Evolutionary conservation across 352 stramenopile species (phyloP).

Genomic region (Pythium monospermum): DNA sequence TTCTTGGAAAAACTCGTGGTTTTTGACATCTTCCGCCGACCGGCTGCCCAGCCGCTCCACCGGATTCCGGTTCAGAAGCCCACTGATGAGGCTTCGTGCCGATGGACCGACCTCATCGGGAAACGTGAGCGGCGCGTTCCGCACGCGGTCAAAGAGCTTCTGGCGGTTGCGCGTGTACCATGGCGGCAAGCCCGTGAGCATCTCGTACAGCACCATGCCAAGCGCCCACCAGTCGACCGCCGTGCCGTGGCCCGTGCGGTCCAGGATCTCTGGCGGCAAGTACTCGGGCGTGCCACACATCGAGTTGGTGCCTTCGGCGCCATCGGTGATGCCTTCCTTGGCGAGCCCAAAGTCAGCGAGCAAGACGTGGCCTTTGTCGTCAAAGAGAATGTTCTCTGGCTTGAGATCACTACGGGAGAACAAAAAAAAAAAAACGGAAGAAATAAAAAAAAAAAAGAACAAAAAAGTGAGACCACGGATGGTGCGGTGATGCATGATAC

Average conservation of each 20-base stretch:
- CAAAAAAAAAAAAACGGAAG: too few species aligned
- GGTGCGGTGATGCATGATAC: background rate
- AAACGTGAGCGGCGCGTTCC: conserved; percentile 84
- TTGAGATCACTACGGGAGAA: conserved; percentile 57
- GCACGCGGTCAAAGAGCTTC: conserved; percentile 90
- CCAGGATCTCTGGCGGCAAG: conserved; percentile 89
- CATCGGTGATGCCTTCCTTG: conserved; percentile 83
- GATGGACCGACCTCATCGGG: conserved; percentile 73
- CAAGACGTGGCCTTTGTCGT: conserved; percentile 65
- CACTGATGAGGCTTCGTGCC: conserved; percentile 77
- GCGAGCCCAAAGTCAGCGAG: conserved; percentile 85
- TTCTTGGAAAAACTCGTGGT: conserved; percentile 76
- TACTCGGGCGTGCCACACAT: conserved; percentile 92
- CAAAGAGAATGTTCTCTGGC: conserved; percentile 86
- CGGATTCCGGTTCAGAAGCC: conserved; percentile 76
- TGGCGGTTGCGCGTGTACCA: conserved; percentile 93
- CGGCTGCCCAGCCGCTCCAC: conserved; percentile 73
- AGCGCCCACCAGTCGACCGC: conserved; percentile 92
- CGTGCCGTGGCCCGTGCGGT: conserved; percentile 85
- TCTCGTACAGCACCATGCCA: conserved; percentile 92
- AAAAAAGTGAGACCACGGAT: too few species aligned
- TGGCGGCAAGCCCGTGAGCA: conserved; percentile 89
- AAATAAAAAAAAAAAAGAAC: background rate
- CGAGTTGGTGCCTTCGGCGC: conserved; percentile 79
- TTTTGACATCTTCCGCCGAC: conserved; percentile 79